These are phyloP conservation scores for Hylodesmum podocarpum DNA, from an alignment of 306 rosid genomes.

Conservation along the genomic window DNA sequence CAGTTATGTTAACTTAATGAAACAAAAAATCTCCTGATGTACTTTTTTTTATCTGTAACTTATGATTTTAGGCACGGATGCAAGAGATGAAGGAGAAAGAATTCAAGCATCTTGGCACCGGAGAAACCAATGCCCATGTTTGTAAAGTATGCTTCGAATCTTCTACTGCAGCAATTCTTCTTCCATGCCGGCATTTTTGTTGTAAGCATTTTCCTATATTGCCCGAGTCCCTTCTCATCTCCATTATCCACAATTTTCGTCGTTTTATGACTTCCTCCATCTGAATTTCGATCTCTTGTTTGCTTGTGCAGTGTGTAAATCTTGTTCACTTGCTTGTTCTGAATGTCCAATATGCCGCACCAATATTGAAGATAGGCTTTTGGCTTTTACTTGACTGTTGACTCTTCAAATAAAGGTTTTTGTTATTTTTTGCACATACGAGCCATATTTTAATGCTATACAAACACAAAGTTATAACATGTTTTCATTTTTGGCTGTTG, in stretches of 20 bases:
- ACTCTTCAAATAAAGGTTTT: constrained; percentile 47
- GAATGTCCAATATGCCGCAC: constrained; percentile 98
- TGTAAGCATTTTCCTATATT: constrained; percentile 52
- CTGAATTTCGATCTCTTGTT: constrained; percentile 17
- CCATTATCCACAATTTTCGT: neutral
- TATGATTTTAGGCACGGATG: constrained; percentile 79
- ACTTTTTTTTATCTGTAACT: constrained; percentile 5
- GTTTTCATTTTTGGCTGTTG: constrained; percentile 22
- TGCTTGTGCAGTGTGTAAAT: constrained; percentile 69
- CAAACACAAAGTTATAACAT: constrained; percentile 13
- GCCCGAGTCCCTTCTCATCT: neutral
- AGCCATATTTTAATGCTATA: neutral
- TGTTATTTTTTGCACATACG: constrained; percentile 1
- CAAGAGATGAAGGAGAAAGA: constrained; percentile 97
- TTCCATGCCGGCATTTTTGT: constrained; percentile 98
- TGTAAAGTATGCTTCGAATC: constrained; percentile 97
- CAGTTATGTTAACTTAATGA: neutral
- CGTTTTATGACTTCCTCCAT: neutral
- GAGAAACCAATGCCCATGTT: constrained; percentile 85
- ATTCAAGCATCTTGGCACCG: constrained; percentile 69
- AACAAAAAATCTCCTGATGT: neutral
- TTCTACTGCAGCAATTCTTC: constrained; percentile 96
- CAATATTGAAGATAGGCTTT: constrained; percentile 88
- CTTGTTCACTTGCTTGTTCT: constrained; percentile 96
- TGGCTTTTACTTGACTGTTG: constrained; percentile 87